phyloP scores from a whole-genome alignment of 257 asterid species.

The Verbena officinalis region DNA sequence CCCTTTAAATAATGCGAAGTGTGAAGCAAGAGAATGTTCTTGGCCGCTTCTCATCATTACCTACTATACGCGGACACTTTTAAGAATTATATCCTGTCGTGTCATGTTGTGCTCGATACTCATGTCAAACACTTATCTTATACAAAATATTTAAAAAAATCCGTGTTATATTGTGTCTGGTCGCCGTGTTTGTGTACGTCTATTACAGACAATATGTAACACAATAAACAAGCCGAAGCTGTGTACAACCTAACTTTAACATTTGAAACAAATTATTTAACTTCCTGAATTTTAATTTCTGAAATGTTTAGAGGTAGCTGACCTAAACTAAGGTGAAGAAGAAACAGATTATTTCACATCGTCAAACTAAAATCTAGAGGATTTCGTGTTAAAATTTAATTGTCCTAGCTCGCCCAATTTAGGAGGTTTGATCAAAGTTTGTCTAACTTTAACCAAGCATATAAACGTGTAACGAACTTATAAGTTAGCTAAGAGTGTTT shows the following conservation, averaged over 20 bases:
- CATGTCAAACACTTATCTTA: too few relatives aligned
- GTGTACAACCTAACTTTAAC: background rate
- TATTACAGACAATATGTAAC: too few relatives aligned
- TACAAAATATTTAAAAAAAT: too few relatives aligned
- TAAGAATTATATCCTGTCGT: too few relatives aligned
- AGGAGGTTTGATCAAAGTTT: slow-evolving; percentile 34
- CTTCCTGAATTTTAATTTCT: background rate
- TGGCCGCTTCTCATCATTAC: too few relatives aligned
- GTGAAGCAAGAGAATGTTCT: too few relatives aligned
- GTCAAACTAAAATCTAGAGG: background rate
- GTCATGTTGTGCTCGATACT: too few relatives aligned
- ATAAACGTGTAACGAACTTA: slow-evolving; percentile 7
- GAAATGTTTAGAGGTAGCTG: slow-evolving; percentile 20
- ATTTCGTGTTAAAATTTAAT: slow-evolving; percentile 1
- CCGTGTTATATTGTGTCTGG: too few relatives aligned
- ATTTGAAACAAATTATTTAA: background rate
- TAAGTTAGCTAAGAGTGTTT: background rate
- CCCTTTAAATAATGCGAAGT: too few relatives aligned
- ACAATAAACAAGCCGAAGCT: background rate
- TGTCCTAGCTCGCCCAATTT: slow-evolving; percentile 8
- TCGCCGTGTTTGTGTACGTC: too few relatives aligned
- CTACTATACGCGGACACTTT: too few relatives aligned
- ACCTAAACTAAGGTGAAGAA: slow-evolving; percentile 10
- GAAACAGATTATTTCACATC: slow-evolving; percentile 4
- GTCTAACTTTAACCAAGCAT: slow-evolving; percentile 6